Percentiles rank a stretch among this genome's conserved stretches.
Conservation (phyloP, 306 rosid species). For the Medicago lupulina region DNA sequence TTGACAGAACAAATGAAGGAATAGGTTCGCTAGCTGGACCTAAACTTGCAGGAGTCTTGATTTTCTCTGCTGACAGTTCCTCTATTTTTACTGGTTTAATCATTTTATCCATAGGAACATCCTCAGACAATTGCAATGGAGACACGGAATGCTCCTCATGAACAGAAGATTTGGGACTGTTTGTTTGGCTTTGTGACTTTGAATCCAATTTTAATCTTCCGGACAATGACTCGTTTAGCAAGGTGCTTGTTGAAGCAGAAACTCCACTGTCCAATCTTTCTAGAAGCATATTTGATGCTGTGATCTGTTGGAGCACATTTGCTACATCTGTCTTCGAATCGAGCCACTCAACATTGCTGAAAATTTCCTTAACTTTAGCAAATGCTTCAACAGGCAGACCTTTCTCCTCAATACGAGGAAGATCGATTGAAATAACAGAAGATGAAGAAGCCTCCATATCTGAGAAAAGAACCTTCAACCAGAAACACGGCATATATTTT, state of each 20-base stretch:
- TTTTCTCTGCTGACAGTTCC: slow-evolving; percentile 33
- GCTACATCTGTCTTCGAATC: slow-evolving; percentile 74
- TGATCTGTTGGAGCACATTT: slow-evolving; percentile 68
- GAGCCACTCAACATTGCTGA: slow-evolving; percentile 85
- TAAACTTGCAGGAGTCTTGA: slow-evolving; percentile 31
- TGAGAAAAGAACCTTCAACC: slow-evolving; percentile 87
- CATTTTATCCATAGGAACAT: slow-evolving; percentile 32
- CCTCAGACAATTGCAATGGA: slow-evolving; percentile 12
- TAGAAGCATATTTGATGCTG: slow-evolving; percentile 58
- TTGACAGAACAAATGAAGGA: slow-evolving; percentile 38
- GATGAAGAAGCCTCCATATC: slow-evolving; percentile 81
- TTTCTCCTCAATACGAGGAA: slow-evolving; percentile 77
- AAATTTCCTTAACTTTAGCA: slow-evolving; percentile 89
- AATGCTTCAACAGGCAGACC: slow-evolving; percentile 95
- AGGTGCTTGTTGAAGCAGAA: slow-evolving; percentile 51
- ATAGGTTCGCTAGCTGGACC: slow-evolving; percentile 38
- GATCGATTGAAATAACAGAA: slow-evolving; percentile 69
- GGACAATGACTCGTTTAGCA: slow-evolving; percentile 52
- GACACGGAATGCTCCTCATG: slow-evolving; percentile 22
- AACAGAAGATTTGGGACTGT: slow-evolving; percentile 25
- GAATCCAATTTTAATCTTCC: slow-evolving; percentile 43
- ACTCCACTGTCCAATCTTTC: slow-evolving; percentile 51
- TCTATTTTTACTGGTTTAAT: slow-evolving; percentile 24
- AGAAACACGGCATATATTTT: slow-evolving; percentile 43
- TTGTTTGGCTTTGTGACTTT: neutral